Base-by-base conservation (phyloP, 1,139 yeast species). In the Diutina sp. region DNA sequence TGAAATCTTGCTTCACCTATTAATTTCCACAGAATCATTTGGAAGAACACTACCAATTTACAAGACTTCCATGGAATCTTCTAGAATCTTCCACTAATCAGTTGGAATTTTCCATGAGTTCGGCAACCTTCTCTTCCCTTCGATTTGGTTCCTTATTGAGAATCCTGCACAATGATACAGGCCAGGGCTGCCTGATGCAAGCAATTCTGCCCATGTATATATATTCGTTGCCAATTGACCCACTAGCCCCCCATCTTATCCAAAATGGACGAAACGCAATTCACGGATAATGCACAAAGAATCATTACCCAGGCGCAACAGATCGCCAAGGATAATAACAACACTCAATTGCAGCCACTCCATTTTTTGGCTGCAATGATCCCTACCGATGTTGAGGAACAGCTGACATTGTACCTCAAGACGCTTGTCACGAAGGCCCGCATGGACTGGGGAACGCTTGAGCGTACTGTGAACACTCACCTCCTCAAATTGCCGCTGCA, bases 331-430 rank as follows among this genome's bases (percentile, higher is more conserved):
- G 95, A 90, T 61, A 90, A 90, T 66, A 78, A 87, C 57, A 91
- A 93, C 70, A 77, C 95, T 11, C 95, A 89, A 66, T 76, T 95
- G 60, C 73, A 82, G 57, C 99, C 99, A 28, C 70, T 91, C 60
- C 99, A 93, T 70, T 72, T 93, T 60, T 76, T 93, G 61, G 97
- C 96, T 21, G 97, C 98, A 18, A 87, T 93, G 85, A 86, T 90
- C 35, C 87, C 90, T 50, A 72, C 80, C 11, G 84, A 83, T 55
- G 35, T 47, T 7, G 85, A 80, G 57, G 95, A 87, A 63, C 86
- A 85, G 47, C 74, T 87, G 3, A 78, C 85, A 6, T 74, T 82
- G 47, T 93, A 90, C 69, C 73, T 93, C 59, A 87, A 90, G 67
- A 87, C 96, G n/a, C 76, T 93, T 56, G 73, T 89, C 38, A 95